Evolutionary conservation across 805 yeast genomes (phyloP).

Genomic region (Pichia exigua): DNA sequence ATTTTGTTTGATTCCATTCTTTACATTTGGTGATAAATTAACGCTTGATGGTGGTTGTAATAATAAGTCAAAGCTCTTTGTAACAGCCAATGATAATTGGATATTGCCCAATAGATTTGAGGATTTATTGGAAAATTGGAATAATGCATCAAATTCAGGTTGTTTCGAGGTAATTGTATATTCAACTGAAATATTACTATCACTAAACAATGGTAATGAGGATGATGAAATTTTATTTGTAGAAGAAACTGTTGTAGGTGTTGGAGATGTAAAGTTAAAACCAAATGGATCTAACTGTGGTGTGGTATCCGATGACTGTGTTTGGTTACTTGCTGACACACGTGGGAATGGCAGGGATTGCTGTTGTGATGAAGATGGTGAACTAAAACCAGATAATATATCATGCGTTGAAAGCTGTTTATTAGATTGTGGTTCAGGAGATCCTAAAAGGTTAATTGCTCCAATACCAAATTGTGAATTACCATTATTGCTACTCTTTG

Average conservation of each 20-base stretch:
- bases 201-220: conserved; percentile 10
- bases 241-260: neutral
- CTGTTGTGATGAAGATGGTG: conserved; percentile 3
- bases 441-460: conserved; percentile 26
- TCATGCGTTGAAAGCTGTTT: conserved; percentile 9
- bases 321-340: neutral
- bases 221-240: neutral
- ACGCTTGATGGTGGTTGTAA: conserved; percentile 23
- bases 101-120: conserved; percentile 45
- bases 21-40: conserved; percentile 11
- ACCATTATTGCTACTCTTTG: conserved; percentile 20
- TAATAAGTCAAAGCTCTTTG: conserved; percentile 24
- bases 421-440: conserved; percentile 20
- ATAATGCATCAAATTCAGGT: conserved; percentile 14
- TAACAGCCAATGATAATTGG: conserved; percentile 29
- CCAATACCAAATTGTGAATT: conserved; percentile 19
- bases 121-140: conserved; percentile 22
- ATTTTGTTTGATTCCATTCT: conserved; percentile 21
- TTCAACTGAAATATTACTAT: conserved; percentile 20
- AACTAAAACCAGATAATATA: conserved; percentile 12
- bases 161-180: conserved; percentile 16
- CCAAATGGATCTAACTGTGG: conserved; percentile 28
- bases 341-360: conserved; percentile 2
- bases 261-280: conserved; percentile 21
- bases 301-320: conserved; percentile 5